Conservation (phyloP, 345 rosid species). For the Euphorbia peplus region DNA sequence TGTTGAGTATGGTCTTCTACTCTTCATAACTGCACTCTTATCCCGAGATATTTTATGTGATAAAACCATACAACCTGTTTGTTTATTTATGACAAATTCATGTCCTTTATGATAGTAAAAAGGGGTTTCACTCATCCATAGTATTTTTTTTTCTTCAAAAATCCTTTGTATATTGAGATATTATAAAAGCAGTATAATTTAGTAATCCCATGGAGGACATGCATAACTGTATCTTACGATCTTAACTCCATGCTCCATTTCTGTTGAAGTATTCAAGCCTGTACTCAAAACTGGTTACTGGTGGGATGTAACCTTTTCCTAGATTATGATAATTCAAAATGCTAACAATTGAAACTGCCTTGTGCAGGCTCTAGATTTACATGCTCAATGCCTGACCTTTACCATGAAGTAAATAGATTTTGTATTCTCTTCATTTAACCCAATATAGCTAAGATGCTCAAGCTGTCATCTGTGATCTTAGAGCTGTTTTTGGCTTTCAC, state of each 20-base stretch:
- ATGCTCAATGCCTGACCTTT: neutral
- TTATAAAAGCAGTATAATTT: neutral
- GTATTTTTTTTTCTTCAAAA: neutral
- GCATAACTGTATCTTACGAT: neutral
- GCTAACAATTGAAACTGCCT: neutral
- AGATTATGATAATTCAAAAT: neutral
- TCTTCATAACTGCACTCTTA: neutral
- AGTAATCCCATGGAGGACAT: neutral
- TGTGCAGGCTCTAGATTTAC: neutral
- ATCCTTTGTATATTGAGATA: neutral
- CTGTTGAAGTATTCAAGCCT: neutral
- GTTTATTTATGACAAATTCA: neutral
- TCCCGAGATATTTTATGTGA: neutral
- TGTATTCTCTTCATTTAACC: neutral
- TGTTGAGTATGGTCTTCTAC: conserved; percentile 49
- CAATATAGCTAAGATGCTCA: neutral
- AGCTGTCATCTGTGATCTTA: neutral
- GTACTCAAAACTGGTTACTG: neutral
- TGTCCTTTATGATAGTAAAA: neutral
- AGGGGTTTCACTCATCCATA: neutral
- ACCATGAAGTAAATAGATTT: neutral
- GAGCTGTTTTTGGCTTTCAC: neutral
- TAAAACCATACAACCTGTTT: neutral
- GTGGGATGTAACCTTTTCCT: neutral
- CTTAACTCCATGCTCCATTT: neutral